Percentiles rank a stretch among this genome's conserved stretches.
phyloP scores from a whole-genome alignment of 2,329 filamentous ascomycete genomes.

The Pseudofabraea citricarpa region DNA sequence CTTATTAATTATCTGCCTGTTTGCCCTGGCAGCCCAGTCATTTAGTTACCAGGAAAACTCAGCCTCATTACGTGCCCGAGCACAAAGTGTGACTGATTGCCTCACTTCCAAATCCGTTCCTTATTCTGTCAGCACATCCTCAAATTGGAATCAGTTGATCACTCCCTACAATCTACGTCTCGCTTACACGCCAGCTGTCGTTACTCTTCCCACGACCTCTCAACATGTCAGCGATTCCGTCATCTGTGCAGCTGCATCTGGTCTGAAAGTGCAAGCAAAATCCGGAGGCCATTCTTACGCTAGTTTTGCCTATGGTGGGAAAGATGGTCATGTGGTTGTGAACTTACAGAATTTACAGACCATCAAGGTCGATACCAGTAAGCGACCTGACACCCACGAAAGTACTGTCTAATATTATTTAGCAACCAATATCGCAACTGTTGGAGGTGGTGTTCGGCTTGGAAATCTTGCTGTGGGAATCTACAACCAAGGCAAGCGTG shows the following conservation, averaged over 20 bases:
- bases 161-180: slow-evolving; percentile 21
- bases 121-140: slow-evolving; percentile 7
- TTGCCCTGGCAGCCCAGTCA: too few relatives aligned
- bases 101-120: slow-evolving; percentile 10
- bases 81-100: too few relatives aligned
- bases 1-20: too few relatives aligned
- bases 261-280: slow-evolving; percentile 44
- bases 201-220: slow-evolving; percentile 22
- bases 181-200: slow-evolving; percentile 12
- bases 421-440: slow-evolving; percentile 45
- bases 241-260: slow-evolving; percentile 36
- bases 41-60: too few relatives aligned
- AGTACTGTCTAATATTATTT: not conserved
- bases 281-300: slow-evolving; percentile 53
- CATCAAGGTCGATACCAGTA: slow-evolving; percentile 43
- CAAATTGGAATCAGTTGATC: slow-evolving; percentile 10
- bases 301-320: slow-evolving; percentile 40
- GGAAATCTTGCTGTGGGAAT: slow-evolving; percentile 45
- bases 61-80: too few relatives aligned
- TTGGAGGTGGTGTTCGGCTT: slow-evolving; percentile 48
- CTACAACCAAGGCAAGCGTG: slow-evolving; percentile 45
- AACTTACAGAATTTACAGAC: slow-evolving; percentile 48
- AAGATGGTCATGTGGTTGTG: slow-evolving; percentile 46
- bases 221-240: slow-evolving; percentile 38
- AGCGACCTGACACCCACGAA: not conserved